A percentile compares a stretch with the other conserved stretches of the same genome.
Evolutionary conservation across 2,329 filamentous ascomycete species (phyloP).

Genomic region (Apiospora koreana): DNA sequence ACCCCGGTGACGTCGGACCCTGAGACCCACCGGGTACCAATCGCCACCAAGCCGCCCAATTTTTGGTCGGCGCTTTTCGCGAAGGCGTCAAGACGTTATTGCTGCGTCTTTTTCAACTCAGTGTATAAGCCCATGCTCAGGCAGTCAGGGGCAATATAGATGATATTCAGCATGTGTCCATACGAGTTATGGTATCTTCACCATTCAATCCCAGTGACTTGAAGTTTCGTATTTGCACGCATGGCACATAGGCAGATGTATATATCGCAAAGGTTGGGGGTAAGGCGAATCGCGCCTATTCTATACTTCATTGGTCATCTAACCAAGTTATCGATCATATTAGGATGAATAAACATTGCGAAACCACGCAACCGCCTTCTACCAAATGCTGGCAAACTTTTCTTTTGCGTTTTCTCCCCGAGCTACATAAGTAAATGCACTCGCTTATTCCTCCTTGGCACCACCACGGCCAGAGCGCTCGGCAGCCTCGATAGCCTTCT

Average conservation of each 20-base stretch:
- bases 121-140: too few species aligned
- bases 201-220: background rate
- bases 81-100: background rate
- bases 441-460: conserved; percentile 68
- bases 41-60: background rate
- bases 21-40: conserved; percentile 12
- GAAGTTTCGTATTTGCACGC: background rate
- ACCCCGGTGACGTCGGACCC: conserved; percentile 29
- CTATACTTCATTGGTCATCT: background rate
- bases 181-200: background rate
- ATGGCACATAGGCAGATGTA: background rate
- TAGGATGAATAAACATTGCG: background rate
- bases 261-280: background rate
- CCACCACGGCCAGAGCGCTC: conserved; percentile 75
- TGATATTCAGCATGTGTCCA: background rate
- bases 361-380: background rate
- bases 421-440: background rate
- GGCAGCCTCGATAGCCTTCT: conserved; percentile 79
- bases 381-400: background rate
- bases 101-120: too few species aligned
- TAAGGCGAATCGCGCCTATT: background rate
- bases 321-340: conserved; percentile 14
- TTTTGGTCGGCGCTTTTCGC: background rate
- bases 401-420: background rate
- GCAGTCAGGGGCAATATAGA: background rate